Evolutionary conservation across 768 basidiomycete species (phyloP).

Genomic region (Omphalotus guepiniiformis): DNA sequence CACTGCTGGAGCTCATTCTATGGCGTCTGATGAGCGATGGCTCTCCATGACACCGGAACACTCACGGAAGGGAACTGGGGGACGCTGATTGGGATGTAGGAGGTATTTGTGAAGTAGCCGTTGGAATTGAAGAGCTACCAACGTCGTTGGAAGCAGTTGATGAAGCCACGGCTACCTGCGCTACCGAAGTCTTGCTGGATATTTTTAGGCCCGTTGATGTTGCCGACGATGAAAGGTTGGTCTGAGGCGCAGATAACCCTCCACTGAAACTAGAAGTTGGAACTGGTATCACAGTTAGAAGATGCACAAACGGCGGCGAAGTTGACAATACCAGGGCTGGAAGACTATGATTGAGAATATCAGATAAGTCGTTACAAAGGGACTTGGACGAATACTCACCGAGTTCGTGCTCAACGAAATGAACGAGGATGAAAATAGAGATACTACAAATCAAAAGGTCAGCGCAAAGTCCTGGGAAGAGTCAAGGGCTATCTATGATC

Average conservation of each 20-base stretch:
- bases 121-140: not conserved
- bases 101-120: no score
- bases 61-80: no score
- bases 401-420: slow-evolving; percentile 1
- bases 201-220: not conserved
- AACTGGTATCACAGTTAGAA: no score
- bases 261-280: no score
- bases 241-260: no score
- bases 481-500: no score
- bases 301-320: not conserved
- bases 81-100: not conserved
- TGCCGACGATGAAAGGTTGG: not conserved
- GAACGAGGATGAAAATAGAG: not conserved
- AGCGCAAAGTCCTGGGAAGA: no score
- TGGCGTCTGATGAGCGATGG: no score
- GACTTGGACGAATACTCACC: not conserved
- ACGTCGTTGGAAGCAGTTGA: not conserved
- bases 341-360: not conserved
- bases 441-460: not conserved
- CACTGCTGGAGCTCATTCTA: no score
- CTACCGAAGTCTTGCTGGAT: not conserved
- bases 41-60: no score
- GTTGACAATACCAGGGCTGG: not conserved
- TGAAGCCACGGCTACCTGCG: not conserved
- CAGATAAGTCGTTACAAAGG: not conserved